Conservation (phyloP, 1,139 yeast species). For the Tardiomyces blankii region DNA sequence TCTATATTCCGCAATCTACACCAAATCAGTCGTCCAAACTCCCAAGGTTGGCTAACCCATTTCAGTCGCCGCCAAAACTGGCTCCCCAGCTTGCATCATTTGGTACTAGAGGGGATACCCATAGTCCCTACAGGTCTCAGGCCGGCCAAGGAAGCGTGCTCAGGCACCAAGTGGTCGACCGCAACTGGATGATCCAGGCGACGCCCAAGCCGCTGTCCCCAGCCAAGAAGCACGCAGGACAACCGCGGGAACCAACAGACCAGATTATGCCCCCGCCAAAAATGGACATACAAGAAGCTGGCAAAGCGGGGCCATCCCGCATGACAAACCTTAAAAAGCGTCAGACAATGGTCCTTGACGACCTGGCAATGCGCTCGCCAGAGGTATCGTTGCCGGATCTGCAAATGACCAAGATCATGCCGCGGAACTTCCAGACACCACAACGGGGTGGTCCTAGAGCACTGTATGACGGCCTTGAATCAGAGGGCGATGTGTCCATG, state of each 20-base stretch:
- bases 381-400: neutral
- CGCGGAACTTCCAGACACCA: neutral
- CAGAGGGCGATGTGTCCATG: conserved; percentile 14
- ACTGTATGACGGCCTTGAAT: conserved; percentile 12
- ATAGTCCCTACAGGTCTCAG: neutral
- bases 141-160: conserved; percentile 9
- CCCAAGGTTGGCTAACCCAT: neutral
- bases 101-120: neutral
- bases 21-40: neutral
- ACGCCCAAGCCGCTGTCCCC: conserved; percentile 16
- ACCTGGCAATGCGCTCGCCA: neutral
- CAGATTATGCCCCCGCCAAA: neutral
- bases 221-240: neutral
- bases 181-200: conserved; percentile 26
- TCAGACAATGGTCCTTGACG: neutral
- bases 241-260: neutral
- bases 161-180: conserved; percentile 27
- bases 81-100: neutral
- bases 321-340: neutral
- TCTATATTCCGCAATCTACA: neutral
- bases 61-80: neutral
- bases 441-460: neutral
- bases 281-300: neutral
- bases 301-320: neutral
- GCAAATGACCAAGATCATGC: neutral